Conservation (phyloP, 495 filamentous ascomycete genomes). For the Corynascus novoguineensis region DNA sequence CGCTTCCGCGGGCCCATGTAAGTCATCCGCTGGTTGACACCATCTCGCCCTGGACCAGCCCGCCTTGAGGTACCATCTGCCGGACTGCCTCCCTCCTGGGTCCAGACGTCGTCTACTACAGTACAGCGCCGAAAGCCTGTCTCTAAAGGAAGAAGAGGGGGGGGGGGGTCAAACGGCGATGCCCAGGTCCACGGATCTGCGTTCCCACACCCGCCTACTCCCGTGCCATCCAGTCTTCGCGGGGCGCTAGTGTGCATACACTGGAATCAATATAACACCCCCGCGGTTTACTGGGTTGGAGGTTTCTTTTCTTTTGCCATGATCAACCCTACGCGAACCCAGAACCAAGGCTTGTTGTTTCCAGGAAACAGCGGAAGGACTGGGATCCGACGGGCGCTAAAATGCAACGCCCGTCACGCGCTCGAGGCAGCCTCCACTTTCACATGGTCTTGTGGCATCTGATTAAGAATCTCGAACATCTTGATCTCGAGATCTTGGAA, state of each 20-base stretch:
- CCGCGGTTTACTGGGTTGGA: no score
- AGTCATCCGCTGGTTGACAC: constrained; percentile 30
- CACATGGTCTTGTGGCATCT: no score
- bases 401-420: neutral
- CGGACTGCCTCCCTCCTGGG: constrained; percentile 1
- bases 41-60: constrained; percentile 17
- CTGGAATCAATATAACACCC: no score
- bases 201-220: constrained; percentile 5
- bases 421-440: neutral
- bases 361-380: constrained; percentile 12
- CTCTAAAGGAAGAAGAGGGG: neutral
- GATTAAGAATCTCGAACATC: neutral
- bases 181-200: constrained; percentile 15
- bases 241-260: neutral
- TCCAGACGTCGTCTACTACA: no score
- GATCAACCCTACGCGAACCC: constrained; percentile 12
- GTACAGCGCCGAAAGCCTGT: neutral
- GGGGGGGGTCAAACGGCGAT: neutral
- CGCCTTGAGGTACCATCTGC: neutral
- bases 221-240: constrained; percentile 1
- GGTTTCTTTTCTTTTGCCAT: neutral
- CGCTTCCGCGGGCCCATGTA: constrained; percentile 17
- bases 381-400: constrained; percentile 14
- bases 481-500: neutral
- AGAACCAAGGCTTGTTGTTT: constrained; percentile 17